These are phyloP conservation scores for Wickerhamomyces strasburgensis DNA, from an alignment of 805 yeast genomes.

Conservation along the genomic window DNA sequence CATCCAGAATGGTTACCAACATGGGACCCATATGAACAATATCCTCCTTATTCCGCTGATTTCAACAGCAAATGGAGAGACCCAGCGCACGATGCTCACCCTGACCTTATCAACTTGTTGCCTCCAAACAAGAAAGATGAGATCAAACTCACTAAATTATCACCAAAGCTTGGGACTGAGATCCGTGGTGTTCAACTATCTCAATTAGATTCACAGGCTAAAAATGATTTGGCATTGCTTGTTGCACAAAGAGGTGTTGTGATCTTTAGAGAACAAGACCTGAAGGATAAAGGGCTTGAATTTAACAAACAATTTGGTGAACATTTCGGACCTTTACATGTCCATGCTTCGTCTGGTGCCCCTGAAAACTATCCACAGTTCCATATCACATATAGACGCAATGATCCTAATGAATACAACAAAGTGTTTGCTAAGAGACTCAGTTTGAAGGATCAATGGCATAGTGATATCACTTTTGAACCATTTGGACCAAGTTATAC, in stretches of 20 bases:
- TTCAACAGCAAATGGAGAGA: constrained; percentile 46
- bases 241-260: constrained; percentile 71
- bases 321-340: constrained; percentile 66
- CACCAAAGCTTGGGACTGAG: constrained; percentile 70
- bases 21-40: constrained; percentile 58
- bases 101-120: constrained; percentile 46
- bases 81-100: constrained; percentile 65
- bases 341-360: constrained; percentile 72
- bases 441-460: constrained; percentile 41
- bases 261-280: constrained; percentile 62
- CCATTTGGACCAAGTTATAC: constrained; percentile 70
- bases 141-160: constrained; percentile 35
- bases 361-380: constrained; percentile 55
- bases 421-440: constrained; percentile 24
- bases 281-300: constrained; percentile 48
- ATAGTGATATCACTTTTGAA: constrained; percentile 72
- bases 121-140: constrained; percentile 26
- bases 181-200: constrained; percentile 57
- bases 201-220: constrained; percentile 44
- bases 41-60: constrained; percentile 43
- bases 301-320: constrained; percentile 47
- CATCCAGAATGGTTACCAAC: constrained; percentile 63
- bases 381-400: constrained; percentile 54
- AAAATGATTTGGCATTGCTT: constrained; percentile 63
- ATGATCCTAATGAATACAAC: constrained; percentile 30